Base-by-base conservation (phyloP, 345 rosid species). In the Leavenworthia alabamica region DNA sequence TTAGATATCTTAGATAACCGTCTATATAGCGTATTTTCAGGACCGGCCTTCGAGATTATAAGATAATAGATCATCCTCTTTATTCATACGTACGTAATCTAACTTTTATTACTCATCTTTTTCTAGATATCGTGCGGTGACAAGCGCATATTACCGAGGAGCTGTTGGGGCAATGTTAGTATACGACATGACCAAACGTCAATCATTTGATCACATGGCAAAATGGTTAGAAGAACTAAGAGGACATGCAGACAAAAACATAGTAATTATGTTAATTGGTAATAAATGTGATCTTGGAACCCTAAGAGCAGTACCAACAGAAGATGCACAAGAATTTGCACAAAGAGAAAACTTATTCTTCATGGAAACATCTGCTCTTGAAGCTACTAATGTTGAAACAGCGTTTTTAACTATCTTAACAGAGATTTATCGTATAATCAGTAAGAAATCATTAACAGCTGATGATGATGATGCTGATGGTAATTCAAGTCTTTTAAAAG, bases 121-220 rank as follows among this genome's bases (percentile, higher is more conserved):
- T 9, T 64, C 32, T 15, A 88, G 96, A 82, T 88, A 88, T 70
- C 77, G 96, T 43, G 96, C 90, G 22, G 92, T 88, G 71, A 88
- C 92, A 27, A 88, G 96, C 12, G 96, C 96, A 22, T 85, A 83
- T 75, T 85, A 88, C 77, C 61, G 89, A 12, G 92, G 92, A 53
- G 89, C 92, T 6, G 92, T 85, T 6, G 96, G 96, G 36, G 96
- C 92, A 19, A 83, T 88, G 92, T 17, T 88, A 66, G 88, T 88
- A 1, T 88, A 83, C 6, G 96, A 88, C 84, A 83, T 88, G 96
- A 79, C 92, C 3, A 85, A 88, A 73, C 84, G 96, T 20, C 96
- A 85, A 59, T 88, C 96, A 6, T 88, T 85, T 2, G 90, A 88
- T 40, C 87, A 88, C 82, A 83, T 85, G 96, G 82, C 83, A 0